These are phyloP conservation scores for Ceratobasidium sp. DNA, from an alignment of 1,284 basidiomycete genomes.

Conservation along the genomic window DNA sequence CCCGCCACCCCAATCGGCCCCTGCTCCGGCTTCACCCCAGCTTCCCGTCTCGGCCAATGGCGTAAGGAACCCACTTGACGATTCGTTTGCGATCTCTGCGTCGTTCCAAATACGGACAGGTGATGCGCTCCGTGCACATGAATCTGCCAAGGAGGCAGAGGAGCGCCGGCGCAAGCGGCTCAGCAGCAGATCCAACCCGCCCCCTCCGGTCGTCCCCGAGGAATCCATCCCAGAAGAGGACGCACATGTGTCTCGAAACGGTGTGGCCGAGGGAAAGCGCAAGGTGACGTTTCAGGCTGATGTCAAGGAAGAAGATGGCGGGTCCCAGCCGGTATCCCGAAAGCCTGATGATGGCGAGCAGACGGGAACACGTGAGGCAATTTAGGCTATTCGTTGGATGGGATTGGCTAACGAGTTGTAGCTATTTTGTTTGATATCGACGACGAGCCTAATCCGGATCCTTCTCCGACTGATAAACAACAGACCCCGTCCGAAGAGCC, in stretches of 20 bases:
- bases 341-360: slow-evolving; percentile 15
- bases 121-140: slow-evolving; percentile 23
- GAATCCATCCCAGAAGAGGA: slow-evolving; percentile 19
- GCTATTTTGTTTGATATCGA: slow-evolving; percentile 25
- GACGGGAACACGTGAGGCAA: slow-evolving; percentile 31
- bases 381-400: background rate
- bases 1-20: slow-evolving; percentile 3
- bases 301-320: slow-evolving; percentile 35
- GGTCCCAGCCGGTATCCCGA: slow-evolving; percentile 28
- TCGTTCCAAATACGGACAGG: slow-evolving; percentile 37
- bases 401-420: background rate
- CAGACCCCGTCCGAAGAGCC: slow-evolving; percentile 5
- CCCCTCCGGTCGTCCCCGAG: slow-evolving; percentile 6
- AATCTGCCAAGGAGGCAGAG: slow-evolving; percentile 10
- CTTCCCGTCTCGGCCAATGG: background rate
- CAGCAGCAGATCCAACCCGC: background rate
- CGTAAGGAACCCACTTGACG: slow-evolving; percentile 23
- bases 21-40: slow-evolving; percentile 20
- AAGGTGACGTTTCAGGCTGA: slow-evolving; percentile 36
- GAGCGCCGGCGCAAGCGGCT: slow-evolving; percentile 23
- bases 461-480: slow-evolving; percentile 10
- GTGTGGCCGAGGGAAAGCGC: slow-evolving; percentile 33
- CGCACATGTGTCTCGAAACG: slow-evolving; percentile 19
- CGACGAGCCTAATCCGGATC: slow-evolving; percentile 28
- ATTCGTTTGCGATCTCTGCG: slow-evolving; percentile 39